These are phyloP conservation scores for Solanum infundibuliforme DNA, from an alignment of 257 asterid genomes.

Conservation along the genomic window DNA sequence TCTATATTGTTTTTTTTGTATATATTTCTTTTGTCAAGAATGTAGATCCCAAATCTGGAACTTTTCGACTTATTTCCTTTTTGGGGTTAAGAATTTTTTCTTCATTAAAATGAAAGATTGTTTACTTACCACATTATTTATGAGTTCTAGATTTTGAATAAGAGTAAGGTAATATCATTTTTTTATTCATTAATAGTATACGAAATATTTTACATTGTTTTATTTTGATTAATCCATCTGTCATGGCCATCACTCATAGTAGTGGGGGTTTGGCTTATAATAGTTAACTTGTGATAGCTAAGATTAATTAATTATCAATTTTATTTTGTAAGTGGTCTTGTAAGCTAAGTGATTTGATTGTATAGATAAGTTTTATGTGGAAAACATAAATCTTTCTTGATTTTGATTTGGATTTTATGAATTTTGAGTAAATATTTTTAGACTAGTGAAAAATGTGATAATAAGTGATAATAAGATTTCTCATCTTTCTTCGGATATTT, in stretches of 20 bases:
- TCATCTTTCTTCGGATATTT: background rate
- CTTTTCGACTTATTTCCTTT: background rate
- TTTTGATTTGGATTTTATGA: background rate
- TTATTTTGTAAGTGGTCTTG: background rate
- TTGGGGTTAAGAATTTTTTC: background rate
- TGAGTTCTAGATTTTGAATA: background rate
- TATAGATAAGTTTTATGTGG: background rate
- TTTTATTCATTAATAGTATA: background rate
- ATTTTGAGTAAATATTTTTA: background rate
- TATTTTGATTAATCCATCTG: background rate
- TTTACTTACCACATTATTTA: background rate
- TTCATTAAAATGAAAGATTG: background rate
- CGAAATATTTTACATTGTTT: background rate
- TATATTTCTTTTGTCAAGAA: background rate
- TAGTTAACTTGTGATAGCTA: background rate
- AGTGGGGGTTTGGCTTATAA: background rate
- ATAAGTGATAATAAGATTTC: background rate
- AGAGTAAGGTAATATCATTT: background rate
- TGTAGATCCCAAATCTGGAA: background rate
- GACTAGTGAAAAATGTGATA: background rate
- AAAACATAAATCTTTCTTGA: background rate
- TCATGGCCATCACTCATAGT: background rate
- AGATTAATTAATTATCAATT: background rate
- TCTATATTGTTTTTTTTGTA: background rate
- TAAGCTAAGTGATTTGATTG: background rate